A percentile compares a stretch with the other conserved stretches of the same genome.
Conservation (phyloP, 495 filamentous ascomycete genomes). For the Neurospora sp. region DNA sequence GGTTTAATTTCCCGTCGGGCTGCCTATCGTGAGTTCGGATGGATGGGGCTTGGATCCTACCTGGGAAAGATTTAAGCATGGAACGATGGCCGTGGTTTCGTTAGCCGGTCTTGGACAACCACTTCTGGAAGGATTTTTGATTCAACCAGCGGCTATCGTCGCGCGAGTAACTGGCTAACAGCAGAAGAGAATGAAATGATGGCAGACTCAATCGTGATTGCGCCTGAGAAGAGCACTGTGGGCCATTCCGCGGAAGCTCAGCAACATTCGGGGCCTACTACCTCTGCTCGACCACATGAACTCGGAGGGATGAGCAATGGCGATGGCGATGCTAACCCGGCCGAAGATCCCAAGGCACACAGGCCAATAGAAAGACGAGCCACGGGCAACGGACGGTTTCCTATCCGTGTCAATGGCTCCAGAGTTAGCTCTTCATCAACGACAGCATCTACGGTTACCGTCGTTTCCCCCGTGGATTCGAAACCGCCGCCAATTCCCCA, state of each 20-base stretch:
- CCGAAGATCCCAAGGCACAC: background rate
- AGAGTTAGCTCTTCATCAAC: constrained; percentile 14
- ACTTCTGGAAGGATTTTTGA: background rate
- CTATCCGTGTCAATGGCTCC: constrained; percentile 57
- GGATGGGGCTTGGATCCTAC: background rate
- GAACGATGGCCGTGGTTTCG: background rate
- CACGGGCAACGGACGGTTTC: constrained; percentile 59
- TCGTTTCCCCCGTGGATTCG: constrained; percentile 32
- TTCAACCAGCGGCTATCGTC: background rate
- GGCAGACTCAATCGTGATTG: background rate
- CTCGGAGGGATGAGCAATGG: background rate
- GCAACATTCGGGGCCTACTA: background rate
- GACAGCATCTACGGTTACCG: constrained; percentile 3
- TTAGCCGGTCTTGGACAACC: background rate
- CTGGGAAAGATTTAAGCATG: background rate
- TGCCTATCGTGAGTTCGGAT: background rate
- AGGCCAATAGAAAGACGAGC: background rate
- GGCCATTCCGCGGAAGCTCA: background rate
- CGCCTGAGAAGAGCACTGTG: background rate
- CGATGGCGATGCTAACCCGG: background rate
- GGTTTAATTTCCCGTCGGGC: background rate
- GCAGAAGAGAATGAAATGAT: background rate
- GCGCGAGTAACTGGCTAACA: background rate
- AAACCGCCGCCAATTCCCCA: constrained; percentile 59
- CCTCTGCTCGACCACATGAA: background rate